phyloP scores from a whole-genome alignment of 2,329 filamentous ascomycete genomes.

The Geosmithia putterillii region DNA sequence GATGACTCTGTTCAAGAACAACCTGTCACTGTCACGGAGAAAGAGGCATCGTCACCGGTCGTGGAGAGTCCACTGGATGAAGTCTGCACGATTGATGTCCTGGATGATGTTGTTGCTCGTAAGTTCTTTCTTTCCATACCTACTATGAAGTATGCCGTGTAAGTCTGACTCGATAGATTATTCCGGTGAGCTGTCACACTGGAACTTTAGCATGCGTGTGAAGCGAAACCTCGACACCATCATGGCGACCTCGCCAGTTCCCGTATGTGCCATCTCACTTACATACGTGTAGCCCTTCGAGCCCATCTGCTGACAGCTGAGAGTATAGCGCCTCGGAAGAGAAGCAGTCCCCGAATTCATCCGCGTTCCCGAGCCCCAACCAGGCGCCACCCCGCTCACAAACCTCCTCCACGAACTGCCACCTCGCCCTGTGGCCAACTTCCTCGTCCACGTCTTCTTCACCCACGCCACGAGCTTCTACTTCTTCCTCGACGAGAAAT shows the following conservation, averaged over 20 bases:
- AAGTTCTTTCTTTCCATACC: conserved; percentile 6
- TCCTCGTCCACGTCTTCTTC: conserved; percentile 33
- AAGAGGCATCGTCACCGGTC: conserved; percentile 17
- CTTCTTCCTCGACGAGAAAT: conserved; percentile 30
- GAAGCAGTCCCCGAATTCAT: not conserved
- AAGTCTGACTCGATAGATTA: conserved; percentile 25
- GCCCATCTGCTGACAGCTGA: conserved; percentile 3
- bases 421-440: conserved; percentile 31
- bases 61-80: not conserved
- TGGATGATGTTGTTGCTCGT: conserved; percentile 29
- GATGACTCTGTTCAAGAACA: conserved; percentile 3
- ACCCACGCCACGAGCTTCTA: conserved; percentile 34
- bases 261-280: not conserved
- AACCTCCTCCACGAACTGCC: conserved; percentile 16
- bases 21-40: conserved; percentile 11
- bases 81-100: not conserved
- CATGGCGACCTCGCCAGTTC: conserved; percentile 16
- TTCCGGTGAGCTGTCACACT: conserved; percentile 38
- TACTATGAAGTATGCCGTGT: not conserved
- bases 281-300: conserved; percentile 13
- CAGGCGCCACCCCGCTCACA: not conserved
- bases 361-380: not conserved
- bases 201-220: conserved; percentile 35
- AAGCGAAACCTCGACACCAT: not conserved
- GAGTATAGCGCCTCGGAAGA: not conserved